Evolutionary conservation across 495 filamentous ascomycete species (phyloP).

Genomic region (Penicillium argentinense): DNA sequence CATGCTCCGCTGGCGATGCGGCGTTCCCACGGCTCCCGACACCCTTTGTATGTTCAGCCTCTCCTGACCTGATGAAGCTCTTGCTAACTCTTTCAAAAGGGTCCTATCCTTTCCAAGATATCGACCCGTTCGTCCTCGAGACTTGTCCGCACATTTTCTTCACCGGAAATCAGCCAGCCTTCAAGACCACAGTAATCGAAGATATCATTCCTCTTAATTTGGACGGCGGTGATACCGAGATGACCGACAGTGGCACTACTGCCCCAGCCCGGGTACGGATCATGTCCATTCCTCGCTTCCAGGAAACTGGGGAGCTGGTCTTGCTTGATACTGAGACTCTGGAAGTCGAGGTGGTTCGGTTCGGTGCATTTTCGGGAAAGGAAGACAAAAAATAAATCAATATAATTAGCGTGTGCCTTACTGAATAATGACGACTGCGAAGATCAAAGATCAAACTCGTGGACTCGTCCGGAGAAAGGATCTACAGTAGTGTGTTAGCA

Average conservation of each 20-base stretch:
- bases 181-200: slow-evolving; percentile 72
- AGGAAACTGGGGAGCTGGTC: slow-evolving; percentile 77
- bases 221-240: slow-evolving; percentile 40
- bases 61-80: neutral
- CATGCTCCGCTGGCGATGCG: slow-evolving; percentile 85
- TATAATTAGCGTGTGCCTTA: slow-evolving; percentile 8
- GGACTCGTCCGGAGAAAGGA: too few species aligned
- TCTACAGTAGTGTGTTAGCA: neutral
- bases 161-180: slow-evolving; percentile 81
- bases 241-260: slow-evolving; percentile 40
- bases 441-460: too few species aligned
- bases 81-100: slow-evolving; percentile 51
- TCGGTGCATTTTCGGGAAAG: slow-evolving; percentile 53
- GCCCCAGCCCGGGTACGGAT: slow-evolving; percentile 69
- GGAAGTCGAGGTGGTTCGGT: slow-evolving; percentile 67
- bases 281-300: slow-evolving; percentile 77
- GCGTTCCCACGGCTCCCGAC: slow-evolving; percentile 94
- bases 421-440: slow-evolving; percentile 4
- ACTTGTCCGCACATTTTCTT: slow-evolving; percentile 90
- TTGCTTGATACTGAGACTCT: slow-evolving; percentile 84
- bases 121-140: slow-evolving; percentile 82
- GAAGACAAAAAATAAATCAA: slow-evolving; percentile 41
- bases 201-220: slow-evolving; percentile 41
- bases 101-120: slow-evolving; percentile 92
- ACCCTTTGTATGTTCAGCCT: slow-evolving; percentile 73